Conservation (phyloP, 1,284 basidiomycete genomes). For the Irpex lacteus region DNA sequence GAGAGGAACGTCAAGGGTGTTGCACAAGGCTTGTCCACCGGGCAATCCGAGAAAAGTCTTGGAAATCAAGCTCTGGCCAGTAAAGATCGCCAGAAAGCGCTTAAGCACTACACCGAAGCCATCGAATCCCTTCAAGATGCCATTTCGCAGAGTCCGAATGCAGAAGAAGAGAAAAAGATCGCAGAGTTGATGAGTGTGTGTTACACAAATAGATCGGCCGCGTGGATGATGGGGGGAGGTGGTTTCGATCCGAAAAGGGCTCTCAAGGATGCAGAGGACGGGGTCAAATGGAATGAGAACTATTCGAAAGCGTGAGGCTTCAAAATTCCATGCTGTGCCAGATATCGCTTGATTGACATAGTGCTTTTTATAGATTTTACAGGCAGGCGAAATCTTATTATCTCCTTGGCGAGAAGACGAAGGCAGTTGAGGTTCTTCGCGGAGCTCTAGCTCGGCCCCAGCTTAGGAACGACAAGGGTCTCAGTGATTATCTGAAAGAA, state of each 20-base stretch:
- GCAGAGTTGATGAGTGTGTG: slow-evolving; percentile 31
- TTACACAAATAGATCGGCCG: slow-evolving; percentile 31
- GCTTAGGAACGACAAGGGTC: slow-evolving; percentile 16
- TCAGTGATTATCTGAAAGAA: slow-evolving; percentile 19
- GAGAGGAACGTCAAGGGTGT: slow-evolving; percentile 26
- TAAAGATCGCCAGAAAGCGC: slow-evolving; percentile 28
- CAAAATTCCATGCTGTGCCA: background rate
- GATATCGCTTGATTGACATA: background rate
- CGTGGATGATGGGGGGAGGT: slow-evolving; percentile 18
- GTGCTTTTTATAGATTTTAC: slow-evolving; percentile 16
- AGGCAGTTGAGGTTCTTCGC: slow-evolving; percentile 17
- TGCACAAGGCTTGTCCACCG: slow-evolving; percentile 20
- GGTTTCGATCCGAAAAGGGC: slow-evolving; percentile 21
- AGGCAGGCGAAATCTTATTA: slow-evolving; percentile 22
- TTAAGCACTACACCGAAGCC: slow-evolving; percentile 32
- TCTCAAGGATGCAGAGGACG: slow-evolving; percentile 18
- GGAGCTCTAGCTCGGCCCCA: slow-evolving; percentile 14
- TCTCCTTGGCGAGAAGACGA: slow-evolving; percentile 11
- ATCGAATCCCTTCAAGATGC: slow-evolving; percentile 29
- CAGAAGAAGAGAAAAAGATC: slow-evolving; percentile 26
- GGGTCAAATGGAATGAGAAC: slow-evolving; percentile 12
- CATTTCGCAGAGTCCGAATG: slow-evolving; percentile 27
- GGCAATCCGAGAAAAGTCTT: slow-evolving; percentile 24
- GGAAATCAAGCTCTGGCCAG: slow-evolving; percentile 31
- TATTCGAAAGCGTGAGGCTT: slow-evolving; percentile 21